Evolutionary conservation across 2,329 filamentous ascomycete species (phyloP).

Genomic region (Penicillium sp.): DNA sequence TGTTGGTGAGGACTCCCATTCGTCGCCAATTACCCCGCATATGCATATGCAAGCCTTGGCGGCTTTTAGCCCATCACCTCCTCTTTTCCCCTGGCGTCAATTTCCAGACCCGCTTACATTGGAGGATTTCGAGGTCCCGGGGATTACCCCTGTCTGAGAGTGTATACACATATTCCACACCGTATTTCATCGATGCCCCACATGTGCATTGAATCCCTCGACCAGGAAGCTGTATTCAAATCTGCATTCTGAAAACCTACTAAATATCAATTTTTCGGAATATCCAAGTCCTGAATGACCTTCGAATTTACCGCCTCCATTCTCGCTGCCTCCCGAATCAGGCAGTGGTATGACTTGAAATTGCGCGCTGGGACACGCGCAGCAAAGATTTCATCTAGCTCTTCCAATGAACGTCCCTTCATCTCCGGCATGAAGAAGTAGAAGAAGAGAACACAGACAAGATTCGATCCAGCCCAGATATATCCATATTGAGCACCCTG

Average conservation of each 20-base stretch:
- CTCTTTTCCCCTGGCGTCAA: not conserved
- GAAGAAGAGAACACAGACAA: slow-evolving; percentile 18
- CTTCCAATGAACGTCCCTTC: slow-evolving; percentile 33
- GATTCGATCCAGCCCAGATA: slow-evolving; percentile 24
- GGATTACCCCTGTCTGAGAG: no score
- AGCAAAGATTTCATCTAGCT: slow-evolving; percentile 33
- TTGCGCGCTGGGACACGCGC: slow-evolving; percentile 17
- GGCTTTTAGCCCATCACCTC: not conserved
- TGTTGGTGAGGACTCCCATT: not conserved
- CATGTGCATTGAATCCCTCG: no score
- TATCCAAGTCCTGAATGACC: not conserved
- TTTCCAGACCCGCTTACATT: no score
- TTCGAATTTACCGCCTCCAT: slow-evolving; percentile 4
- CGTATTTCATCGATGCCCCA: no score
- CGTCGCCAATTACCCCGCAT: not conserved
- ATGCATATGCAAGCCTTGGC: not conserved
- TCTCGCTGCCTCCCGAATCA: slow-evolving; percentile 14
- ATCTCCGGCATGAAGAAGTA: slow-evolving; percentile 33
- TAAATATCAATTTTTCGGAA: no score
- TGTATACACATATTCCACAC: no score
- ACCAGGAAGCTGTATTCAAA: no score
- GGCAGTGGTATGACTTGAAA: slow-evolving; percentile 18
- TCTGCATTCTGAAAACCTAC: no score
- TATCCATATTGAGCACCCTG: slow-evolving; percentile 28
- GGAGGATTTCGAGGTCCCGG: no score